Conservation (phyloP, 225 moss, liverwort and hornwort species). For the Asterella californica region DNA sequence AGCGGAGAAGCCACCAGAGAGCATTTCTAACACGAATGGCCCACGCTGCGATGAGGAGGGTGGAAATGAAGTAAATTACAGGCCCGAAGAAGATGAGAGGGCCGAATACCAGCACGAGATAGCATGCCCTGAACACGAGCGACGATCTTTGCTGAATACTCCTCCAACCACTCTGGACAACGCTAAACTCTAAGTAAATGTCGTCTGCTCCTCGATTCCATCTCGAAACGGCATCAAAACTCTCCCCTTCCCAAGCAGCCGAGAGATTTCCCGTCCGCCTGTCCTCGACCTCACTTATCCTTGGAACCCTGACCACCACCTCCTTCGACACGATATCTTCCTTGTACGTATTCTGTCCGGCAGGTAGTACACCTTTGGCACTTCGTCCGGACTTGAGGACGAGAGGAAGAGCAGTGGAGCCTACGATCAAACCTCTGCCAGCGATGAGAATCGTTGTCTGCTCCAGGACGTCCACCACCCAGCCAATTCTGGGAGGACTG, state of each 20-base stretch:
- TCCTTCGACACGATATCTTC: conserved; percentile 20
- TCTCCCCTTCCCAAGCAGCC: conserved; percentile 33
- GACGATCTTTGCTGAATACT: conserved; percentile 61
- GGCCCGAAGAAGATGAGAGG: conserved; percentile 71
- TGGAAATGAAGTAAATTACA: conserved; percentile 67
- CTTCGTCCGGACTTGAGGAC: conserved; percentile 13
- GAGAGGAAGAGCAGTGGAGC: conserved; percentile 60
- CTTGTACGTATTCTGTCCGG: conserved; percentile 24
- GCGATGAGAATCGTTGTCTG: conserved; percentile 41
- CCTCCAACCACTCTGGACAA: conserved; percentile 66
- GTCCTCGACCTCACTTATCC: conserved; percentile 5
- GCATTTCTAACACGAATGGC: conserved; percentile 49
- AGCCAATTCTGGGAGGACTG: conserved; percentile 73
- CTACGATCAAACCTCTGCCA: conserved; percentile 39
- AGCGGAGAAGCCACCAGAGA: conserved; percentile 85
- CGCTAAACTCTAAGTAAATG: conserved; percentile 58
- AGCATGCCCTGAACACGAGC: conserved; percentile 64
- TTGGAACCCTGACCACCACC: not conserved
- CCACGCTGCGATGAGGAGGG: conserved; percentile 51
- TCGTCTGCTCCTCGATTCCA: conserved; percentile 46
- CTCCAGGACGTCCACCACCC: conserved; percentile 65
- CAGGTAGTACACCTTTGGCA: conserved; percentile 1
- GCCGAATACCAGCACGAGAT: conserved; percentile 68
- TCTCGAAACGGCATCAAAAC: conserved; percentile 38
- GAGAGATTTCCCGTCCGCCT: not conserved